Base-by-base conservation (phyloP, 2,329 filamentous ascomycete species). In the Cladosporium sp. region DNA sequence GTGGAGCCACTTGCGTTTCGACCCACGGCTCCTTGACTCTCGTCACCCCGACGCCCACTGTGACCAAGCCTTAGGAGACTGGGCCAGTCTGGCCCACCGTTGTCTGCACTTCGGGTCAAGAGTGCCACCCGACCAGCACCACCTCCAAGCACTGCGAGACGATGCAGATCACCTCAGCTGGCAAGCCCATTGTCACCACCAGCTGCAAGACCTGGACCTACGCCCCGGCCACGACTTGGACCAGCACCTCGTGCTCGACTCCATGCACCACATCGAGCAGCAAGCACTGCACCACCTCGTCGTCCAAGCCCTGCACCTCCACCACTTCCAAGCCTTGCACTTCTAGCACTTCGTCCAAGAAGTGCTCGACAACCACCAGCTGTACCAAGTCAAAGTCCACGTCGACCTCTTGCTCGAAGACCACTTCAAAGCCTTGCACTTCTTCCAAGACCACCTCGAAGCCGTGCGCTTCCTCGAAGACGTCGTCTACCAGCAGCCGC, bases 1-100 rank as follows among this genome's bases (percentile, higher is more conserved):
- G 22, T 15, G 22, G 22, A 3, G 42, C 42, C 22, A 45, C 42
- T 25, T 64, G 63, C 51, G 40, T 61, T 35, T 42, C 58, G 3
- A 44, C 57, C 17, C 56, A 57, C 19, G 62, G 62, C 12, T 59
- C 52, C 25, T 50, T 62, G 51, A 59, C 56, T 24, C 36, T 65
- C 32, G 39, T 13, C 19, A 39, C 49, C 49, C 12, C 35, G 19
- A 15, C 20, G n/a, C 35, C 10, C 34, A 51, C 48, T 35, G 24
- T 32, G 24, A 25, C 40, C 40, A 44, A 22, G 12, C 12, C 42
- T 15, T 19, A 28, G 15, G 42, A 45, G 32, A 36, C 47, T 36
- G 34, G 47, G 17, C 24, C 51, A 36, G 37, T 44, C 37, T 54
- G 25, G 37, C 51, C 51, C 3, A 44, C 35, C 36, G 44, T 49